Conservation (phyloP, 176 grass and related monocot species). For the Zea luxurians region DNA sequence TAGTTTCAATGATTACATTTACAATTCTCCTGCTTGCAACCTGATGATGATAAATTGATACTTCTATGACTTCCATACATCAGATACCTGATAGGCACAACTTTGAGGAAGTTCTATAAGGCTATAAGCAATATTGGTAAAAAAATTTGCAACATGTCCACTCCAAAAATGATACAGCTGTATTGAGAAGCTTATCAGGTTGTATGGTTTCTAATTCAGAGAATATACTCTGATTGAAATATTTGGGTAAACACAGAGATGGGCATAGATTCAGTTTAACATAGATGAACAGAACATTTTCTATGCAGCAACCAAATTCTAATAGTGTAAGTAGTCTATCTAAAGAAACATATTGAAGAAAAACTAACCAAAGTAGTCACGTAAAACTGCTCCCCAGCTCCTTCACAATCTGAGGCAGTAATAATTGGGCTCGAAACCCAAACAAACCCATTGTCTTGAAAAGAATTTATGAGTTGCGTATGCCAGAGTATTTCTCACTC, state of each 20-base stretch:
- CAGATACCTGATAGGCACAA: background rate
- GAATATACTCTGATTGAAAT: background rate
- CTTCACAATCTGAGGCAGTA: conserved; percentile 98
- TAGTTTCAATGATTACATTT: conserved; percentile 3
- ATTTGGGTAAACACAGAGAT: conserved; percentile 20
- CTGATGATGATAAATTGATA: background rate
- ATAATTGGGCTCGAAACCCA: conserved; percentile 98
- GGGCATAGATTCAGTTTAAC: background rate
- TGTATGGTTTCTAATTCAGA: conserved; percentile 10
- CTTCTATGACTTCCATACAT: background rate
- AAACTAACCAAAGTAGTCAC: conserved; percentile 94
- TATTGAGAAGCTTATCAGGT: background rate
- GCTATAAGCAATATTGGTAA: background rate
- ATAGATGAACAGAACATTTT: conserved; percentile 22
- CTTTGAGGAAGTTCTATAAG: background rate
- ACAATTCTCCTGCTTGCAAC: background rate
- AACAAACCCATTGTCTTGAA: conserved; percentile 96
- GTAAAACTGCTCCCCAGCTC: conserved; percentile 93
- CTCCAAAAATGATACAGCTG: background rate
- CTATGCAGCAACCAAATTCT: conserved; percentile 10
- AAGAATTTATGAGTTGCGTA: conserved; percentile 94
- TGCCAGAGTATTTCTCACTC: conserved; percentile 95
- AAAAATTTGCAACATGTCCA: conserved; percentile 15
- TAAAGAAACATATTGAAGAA: conserved; percentile 36
- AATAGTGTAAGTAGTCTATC: conserved; percentile 10